These are phyloP conservation scores for Cryptosporidium baileyi DNA, from an alignment of 169 alveolate genomes.

Conservation along the genomic window DNA sequence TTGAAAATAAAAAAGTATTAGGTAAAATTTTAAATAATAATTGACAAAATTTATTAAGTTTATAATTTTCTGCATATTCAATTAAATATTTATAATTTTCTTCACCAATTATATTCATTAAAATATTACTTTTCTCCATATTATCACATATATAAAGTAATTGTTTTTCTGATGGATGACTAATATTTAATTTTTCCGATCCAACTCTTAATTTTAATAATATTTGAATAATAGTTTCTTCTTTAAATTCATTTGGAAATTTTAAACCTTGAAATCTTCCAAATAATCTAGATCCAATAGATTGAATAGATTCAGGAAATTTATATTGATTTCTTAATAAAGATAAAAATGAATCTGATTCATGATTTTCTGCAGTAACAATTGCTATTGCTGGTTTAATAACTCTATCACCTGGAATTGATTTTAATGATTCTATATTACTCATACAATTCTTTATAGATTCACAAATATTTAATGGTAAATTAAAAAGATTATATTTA, in stretches of 20 bases:
- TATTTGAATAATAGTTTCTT: neutral
- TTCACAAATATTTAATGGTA: neutral
- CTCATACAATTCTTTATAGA: conserved; percentile 27
- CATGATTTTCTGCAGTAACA: conserved; percentile 66
- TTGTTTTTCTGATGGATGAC: conserved; percentile 10
- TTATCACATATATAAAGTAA: neutral
- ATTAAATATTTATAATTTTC: conserved; percentile 2
- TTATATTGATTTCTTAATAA: neutral
- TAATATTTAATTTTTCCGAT: neutral
- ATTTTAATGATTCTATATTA: conserved; percentile 23
- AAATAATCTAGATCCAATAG: neutral
- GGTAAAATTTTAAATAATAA: conserved; percentile 27
- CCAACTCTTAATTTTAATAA: neutral
- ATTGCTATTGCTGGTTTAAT: conserved; percentile 54
- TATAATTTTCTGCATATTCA: conserved; percentile 30
- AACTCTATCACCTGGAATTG: conserved; percentile 52
- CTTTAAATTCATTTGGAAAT: neutral
- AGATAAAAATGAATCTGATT: conserved; percentile 12
- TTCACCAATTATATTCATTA: neutral
- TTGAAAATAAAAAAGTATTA: conserved; percentile 7
- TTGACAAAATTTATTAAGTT: conserved; percentile 43
- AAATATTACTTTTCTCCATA: neutral
- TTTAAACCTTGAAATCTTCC: conserved; percentile 59
- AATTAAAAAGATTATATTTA: neutral
- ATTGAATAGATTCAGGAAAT: conserved; percentile 7